These are phyloP conservation scores for Kalmanozyma brasiliensis DNA, from an alignment of 1,284 basidiomycete genomes.

Conservation along the genomic window DNA sequence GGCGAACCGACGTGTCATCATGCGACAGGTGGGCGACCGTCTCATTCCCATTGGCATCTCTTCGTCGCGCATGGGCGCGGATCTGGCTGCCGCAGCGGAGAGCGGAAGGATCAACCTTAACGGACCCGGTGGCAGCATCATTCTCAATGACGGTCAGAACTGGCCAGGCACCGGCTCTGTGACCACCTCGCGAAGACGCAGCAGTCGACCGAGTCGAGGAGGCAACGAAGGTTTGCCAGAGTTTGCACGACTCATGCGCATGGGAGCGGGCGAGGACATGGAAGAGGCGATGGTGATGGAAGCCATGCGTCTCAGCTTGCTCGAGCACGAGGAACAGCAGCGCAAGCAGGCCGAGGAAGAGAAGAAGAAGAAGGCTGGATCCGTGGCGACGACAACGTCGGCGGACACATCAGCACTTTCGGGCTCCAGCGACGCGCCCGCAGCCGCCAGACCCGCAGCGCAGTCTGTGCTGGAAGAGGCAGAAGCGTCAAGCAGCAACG, in stretches of 20 bases:
- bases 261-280: slow-evolving; percentile 82
- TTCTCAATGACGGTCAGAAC: slow-evolving; percentile 56
- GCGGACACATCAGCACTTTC: slow-evolving; percentile 14
- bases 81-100: slow-evolving; percentile 53
- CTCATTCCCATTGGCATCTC: slow-evolving; percentile 96
- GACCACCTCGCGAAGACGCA: slow-evolving; percentile 37
- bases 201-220: slow-evolving; percentile 41
- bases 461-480: slow-evolving; percentile 42
- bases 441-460: slow-evolving; percentile 8
- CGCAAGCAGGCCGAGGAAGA: slow-evolving; percentile 65
- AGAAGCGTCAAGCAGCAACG: slow-evolving; percentile 9
- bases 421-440: slow-evolving; percentile 7
- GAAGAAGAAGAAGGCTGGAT: slow-evolving; percentile 23
- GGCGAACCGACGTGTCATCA: slow-evolving; percentile 94
- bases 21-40: slow-evolving; percentile 97
- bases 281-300: slow-evolving; percentile 99
- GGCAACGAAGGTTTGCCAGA: slow-evolving; percentile 65
- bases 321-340: slow-evolving; percentile 79
- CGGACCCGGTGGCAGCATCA: slow-evolving; percentile 66
- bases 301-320: slow-evolving; percentile 92
- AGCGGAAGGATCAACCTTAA: slow-evolving; percentile 51
- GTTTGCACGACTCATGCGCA: slow-evolving; percentile 86
- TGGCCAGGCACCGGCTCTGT: slow-evolving; percentile 33
- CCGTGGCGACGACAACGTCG: slow-evolving; percentile 6
- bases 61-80: slow-evolving; percentile 70